These are phyloP conservation scores for Colletotrichum chlorophyti DNA, from an alignment of 2,329 filamentous ascomycete genomes.

Conservation along the genomic window DNA sequence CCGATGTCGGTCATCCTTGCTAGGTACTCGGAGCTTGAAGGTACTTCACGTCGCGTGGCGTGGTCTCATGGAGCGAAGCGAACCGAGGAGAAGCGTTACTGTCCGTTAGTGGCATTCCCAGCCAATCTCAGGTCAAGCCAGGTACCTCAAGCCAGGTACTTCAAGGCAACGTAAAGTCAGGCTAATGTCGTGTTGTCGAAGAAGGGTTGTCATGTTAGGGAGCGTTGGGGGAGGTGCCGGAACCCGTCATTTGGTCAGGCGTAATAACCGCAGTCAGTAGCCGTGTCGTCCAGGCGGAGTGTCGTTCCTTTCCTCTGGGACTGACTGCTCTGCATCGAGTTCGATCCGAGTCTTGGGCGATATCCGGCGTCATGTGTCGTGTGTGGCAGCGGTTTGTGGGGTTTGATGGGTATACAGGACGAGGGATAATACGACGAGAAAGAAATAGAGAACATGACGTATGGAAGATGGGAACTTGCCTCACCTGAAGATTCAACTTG, in stretches of 20 bases:
- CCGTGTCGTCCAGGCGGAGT: too few species aligned
- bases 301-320: too few species aligned
- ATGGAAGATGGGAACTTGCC: slow-evolving; percentile 3
- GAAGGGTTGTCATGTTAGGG: too few species aligned
- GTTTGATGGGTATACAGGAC: neutral
- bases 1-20: neutral
- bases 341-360: too few species aligned
- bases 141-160: neutral
- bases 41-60: neutral
- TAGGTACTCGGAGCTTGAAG: slow-evolving; percentile 8
- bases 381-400: too few species aligned
- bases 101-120: slow-evolving; percentile 16
- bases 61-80: slow-evolving; percentile 16
- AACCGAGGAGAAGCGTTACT: slow-evolving; percentile 27
- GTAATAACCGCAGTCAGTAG: too few species aligned
- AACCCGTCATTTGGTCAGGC: too few species aligned
- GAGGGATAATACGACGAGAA: neutral
- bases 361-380: too few species aligned
- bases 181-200: neutral
- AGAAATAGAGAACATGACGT: slow-evolving; percentile 1
- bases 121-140: slow-evolving; percentile 8
- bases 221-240: too few species aligned
- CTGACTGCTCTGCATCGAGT: too few species aligned
- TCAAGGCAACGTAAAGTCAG: neutral
- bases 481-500: slow-evolving; percentile 10